These are phyloP conservation scores for Telopea speciosissima DNA, from an alignment of 177 flowering plant species.

Conservation along the genomic window DNA sequence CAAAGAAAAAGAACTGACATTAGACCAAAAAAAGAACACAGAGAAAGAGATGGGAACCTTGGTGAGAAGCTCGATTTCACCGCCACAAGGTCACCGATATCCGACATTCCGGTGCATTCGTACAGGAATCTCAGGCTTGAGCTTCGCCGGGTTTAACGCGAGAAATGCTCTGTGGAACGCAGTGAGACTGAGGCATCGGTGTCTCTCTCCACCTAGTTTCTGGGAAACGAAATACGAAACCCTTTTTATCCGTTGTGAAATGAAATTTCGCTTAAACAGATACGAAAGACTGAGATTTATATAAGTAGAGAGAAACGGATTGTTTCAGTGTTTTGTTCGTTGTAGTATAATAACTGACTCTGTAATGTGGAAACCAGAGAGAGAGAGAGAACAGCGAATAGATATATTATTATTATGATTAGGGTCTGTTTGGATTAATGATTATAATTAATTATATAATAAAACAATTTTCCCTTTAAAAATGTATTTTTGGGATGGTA, in stretches of 20 bases:
- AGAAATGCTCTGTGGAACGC: background rate
- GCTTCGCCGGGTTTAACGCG: slow-evolving; percentile 4
- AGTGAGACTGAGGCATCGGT: too few species aligned
- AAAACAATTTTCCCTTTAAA: too few species aligned
- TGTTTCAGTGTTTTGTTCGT: background rate
- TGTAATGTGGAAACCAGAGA: background rate
- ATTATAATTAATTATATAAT: too few species aligned
- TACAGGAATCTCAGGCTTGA: slow-evolving; percentile 6
- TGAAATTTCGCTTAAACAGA: slow-evolving; percentile 22
- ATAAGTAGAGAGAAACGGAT: background rate
- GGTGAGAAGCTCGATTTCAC: background rate
- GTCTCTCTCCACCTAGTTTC: slow-evolving; percentile 15
- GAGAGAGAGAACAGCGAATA: background rate
- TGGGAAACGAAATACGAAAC: slow-evolving; percentile 24
- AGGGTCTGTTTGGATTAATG: background rate
- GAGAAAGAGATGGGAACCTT: slow-evolving; percentile 17
- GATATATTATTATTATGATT: too few species aligned
- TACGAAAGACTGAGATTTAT: too few species aligned
- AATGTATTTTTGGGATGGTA: background rate
- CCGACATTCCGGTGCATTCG: slow-evolving; percentile 18
- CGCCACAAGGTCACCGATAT: slow-evolving; percentile 13
- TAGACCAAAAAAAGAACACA: background rate
- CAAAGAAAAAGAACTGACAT: slow-evolving; percentile 1
- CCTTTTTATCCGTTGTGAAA: slow-evolving; percentile 16
- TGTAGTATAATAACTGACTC: background rate